Conservation (phyloP, 495 filamentous ascomycete genomes). For the Neurospora sp. region DNA sequence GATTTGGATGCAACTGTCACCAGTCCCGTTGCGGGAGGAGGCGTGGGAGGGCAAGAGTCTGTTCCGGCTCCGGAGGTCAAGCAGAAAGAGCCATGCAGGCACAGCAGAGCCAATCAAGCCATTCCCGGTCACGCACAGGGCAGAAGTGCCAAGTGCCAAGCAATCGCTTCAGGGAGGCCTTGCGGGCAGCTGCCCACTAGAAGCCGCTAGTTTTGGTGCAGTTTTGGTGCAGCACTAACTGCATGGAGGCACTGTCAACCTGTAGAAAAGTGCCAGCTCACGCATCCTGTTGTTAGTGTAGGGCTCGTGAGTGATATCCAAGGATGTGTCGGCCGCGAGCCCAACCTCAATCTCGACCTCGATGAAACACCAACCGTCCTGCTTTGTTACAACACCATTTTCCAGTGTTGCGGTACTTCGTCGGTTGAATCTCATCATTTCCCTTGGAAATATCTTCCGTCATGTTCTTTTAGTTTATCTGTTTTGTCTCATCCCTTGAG, state of each 20-base stretch:
- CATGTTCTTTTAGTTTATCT: background rate
- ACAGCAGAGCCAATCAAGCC: background rate
- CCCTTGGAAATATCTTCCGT: background rate
- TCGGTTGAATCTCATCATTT: background rate
- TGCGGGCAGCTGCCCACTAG: background rate
- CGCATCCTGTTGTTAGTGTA: background rate
- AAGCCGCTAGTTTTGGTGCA: background rate
- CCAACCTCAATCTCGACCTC: background rate
- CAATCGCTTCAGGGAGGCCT: background rate
- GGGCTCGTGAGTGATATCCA: background rate
- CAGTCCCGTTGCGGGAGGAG: background rate
- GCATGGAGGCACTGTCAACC: background rate
- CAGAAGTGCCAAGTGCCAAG: background rate
- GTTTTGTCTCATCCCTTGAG: background rate
- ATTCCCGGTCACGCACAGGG: background rate
- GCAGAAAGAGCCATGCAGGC: background rate
- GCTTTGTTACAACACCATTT: background rate
- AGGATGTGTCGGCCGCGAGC: background rate
- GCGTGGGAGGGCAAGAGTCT: background rate
- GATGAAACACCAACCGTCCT: background rate
- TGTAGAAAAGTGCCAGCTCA: background rate
- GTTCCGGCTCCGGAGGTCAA: background rate
- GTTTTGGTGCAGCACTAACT: background rate
- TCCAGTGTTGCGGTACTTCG: background rate
- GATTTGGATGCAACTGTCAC: background rate